phyloP scores from a whole-genome alignment of 2,329 filamentous ascomycete genomes.

The Xylariaceae sp. region DNA sequence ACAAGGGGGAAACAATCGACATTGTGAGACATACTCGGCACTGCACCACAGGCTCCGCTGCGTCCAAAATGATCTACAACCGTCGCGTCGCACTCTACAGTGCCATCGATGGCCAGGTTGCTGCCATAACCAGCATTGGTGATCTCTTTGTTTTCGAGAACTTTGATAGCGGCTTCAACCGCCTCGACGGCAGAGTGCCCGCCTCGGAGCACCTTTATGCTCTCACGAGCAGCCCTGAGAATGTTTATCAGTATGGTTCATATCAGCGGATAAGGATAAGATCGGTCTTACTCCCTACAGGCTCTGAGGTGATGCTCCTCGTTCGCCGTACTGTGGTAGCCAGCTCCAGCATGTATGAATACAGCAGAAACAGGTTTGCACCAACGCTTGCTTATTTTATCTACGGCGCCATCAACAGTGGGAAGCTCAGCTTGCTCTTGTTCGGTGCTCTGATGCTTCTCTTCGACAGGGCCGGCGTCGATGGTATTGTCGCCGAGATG shows the following conservation, averaged over 20 bases:
- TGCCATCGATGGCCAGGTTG: constrained; percentile 84
- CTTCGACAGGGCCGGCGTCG: not conserved
- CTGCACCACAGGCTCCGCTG: constrained; percentile 89
- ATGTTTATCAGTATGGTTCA: constrained; percentile 2
- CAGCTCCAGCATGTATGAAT: constrained; percentile 92
- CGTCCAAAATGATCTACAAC: constrained; percentile 86
- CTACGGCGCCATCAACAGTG: constrained; percentile 38
- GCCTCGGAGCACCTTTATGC: constrained; percentile 72
- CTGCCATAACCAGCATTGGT: constrained; percentile 96
- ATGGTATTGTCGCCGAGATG: not conserved
- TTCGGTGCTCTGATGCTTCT: not conserved
- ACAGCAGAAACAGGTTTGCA: constrained; percentile 55
- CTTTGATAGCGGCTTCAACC: constrained; percentile 79
- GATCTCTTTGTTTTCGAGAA: constrained; percentile 89
- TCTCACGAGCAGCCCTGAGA: constrained; percentile 70
- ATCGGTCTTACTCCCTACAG: constrained; percentile 70
- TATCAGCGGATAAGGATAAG: not conserved
- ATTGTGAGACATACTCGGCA: constrained; percentile 61
- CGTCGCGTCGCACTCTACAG: constrained; percentile 91
- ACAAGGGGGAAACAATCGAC: not conserved
- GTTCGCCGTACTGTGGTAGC: constrained; percentile 85
- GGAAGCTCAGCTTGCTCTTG: constrained; percentile 3
- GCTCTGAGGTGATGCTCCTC: constrained; percentile 78
- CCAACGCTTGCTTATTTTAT: constrained; percentile 33
- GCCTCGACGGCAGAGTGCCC: constrained; percentile 82